Evolutionary conservation across 1,284 basidiomycete genomes (phyloP).

Genomic region (Trametes polyzona): DNA sequence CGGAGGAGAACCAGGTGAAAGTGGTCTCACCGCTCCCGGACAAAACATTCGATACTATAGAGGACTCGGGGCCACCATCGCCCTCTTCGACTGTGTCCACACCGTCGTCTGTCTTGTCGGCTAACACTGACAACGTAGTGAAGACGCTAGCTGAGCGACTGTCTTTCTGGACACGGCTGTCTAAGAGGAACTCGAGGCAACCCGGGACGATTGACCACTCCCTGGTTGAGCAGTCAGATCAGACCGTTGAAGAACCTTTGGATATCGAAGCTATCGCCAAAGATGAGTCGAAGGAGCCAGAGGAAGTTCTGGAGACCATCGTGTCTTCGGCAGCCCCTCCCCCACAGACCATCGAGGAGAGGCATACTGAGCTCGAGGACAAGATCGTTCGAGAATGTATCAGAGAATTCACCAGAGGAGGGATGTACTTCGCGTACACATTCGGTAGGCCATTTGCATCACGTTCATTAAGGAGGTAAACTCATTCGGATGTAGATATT

Average conservation of each 20-base stretch:
- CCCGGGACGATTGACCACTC: slow-evolving; percentile 12
- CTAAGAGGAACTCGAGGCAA: slow-evolving; percentile 41
- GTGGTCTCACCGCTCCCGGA: slow-evolving; percentile 40
- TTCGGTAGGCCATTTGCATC: slow-evolving; percentile 55
- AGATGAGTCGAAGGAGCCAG: slow-evolving; percentile 49
- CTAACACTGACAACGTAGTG: slow-evolving; percentile 53
- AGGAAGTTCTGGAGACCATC: slow-evolving; percentile 56
- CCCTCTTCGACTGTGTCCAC: slow-evolving; percentile 49
- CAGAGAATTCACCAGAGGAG: slow-evolving; percentile 71
- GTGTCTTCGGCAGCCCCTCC: slow-evolving; percentile 60
- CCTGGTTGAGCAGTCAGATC: slow-evolving; percentile 27
- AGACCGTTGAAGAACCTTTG: slow-evolving; percentile 39
- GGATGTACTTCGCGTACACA: slow-evolving; percentile 81
- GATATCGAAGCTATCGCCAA: slow-evolving; percentile 57
- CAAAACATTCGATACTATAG: slow-evolving; percentile 27
- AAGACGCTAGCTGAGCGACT: slow-evolving; percentile 65
- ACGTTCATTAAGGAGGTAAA: neutral
- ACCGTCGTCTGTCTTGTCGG: slow-evolving; percentile 53
- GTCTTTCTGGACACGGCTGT: slow-evolving; percentile 71
- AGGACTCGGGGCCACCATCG: slow-evolving; percentile 33
- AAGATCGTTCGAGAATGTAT: slow-evolving; percentile 79
- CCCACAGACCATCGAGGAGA: slow-evolving; percentile 63
- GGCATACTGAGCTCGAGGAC: slow-evolving; percentile 70
- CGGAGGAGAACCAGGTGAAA: slow-evolving; percentile 46
- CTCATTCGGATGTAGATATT: slow-evolving; percentile 53